A percentile compares a stretch with the other conserved stretches of the same genome.
These are phyloP conservation scores for Spinacia oleracea DNA, from an alignment of 179 eudicot genomes.

Conservation along the genomic window DNA sequence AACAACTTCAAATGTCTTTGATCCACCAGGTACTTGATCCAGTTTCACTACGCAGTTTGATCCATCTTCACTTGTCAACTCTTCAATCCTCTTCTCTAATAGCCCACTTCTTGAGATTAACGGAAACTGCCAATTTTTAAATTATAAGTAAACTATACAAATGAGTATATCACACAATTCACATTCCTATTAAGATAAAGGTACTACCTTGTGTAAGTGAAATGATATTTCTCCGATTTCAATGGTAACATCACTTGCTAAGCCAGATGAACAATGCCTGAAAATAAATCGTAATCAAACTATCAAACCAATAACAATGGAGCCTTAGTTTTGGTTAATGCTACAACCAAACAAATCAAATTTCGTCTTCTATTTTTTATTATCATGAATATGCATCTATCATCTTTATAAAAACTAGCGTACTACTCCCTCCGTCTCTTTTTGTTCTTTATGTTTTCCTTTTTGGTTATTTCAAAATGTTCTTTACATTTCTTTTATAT, in stretches of 20 bases:
- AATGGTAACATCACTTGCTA: conserved; percentile 85
- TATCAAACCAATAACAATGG: neutral
- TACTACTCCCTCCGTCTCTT: no score
- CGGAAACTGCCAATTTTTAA: conserved; percentile 91
- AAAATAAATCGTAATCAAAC: neutral
- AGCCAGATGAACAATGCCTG: conserved; percentile 90
- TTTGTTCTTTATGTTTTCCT: no score
- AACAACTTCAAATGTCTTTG: conserved; percentile 77
- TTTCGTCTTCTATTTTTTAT: no score
- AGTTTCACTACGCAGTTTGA: conserved; percentile 53
- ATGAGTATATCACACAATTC: neutral
- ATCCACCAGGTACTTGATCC: conserved; percentile 74
- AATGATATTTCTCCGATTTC: conserved; percentile 78
- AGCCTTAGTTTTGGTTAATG: neutral
- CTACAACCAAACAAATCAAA: neutral
- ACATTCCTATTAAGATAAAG: no score
- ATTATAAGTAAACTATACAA: no score
- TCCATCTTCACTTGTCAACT: conserved; percentile 53
- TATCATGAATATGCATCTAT: no score
- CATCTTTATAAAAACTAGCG: no score
- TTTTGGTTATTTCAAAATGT: no score
- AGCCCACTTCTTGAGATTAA: conserved; percentile 88
- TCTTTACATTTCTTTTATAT: no score
- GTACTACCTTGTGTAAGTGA: conserved; percentile 94
- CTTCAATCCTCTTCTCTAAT: conserved; percentile 72